Evolutionary conservation across 2,329 filamentous ascomycete species (phyloP), one percentile per base, ranked within the genome.

Genomic region (Sphaceloma murrayae): DNA sequence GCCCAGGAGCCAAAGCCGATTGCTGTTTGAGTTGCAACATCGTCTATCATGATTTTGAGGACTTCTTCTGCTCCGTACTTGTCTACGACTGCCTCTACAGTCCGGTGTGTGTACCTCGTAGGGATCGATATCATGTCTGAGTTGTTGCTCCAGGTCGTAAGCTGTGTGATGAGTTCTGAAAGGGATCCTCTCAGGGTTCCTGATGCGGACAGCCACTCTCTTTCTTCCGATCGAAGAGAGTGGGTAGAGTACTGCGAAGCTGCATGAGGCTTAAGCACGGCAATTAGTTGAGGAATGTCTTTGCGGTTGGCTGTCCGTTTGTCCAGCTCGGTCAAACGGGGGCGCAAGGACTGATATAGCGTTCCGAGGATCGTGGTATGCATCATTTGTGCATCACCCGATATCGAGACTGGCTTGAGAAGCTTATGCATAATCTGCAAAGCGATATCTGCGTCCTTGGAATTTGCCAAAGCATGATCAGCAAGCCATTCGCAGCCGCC

Each of bases 341-440:
- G 73, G 53, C 83, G 79, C 2, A 88, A 63, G 0, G 78, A 77
- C 47, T 76, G 78, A 1, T 82, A 80, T 1, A 85, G 72, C 29
- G 85, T 79, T 26, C 77, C 81, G 26, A 87, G 69, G 10, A 88
- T 80, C 0, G 80, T 77, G 3, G 73, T 70, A 43, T 87, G 74
- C 77, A 85, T 84, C 3, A 73, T 69, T 43, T 73, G 74, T 8
- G 83, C 82, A 56, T 89, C 84, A 24, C 74, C 74, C 0, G 82
- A 83, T 34, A 81, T 80, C 5, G 80, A 78, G 21, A 73, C 75
- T 0, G 81, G 82, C 11, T 75, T 69, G n/a, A 88, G 67, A 11
- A 89, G 73, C 38, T 85, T 72, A 47, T 84, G 77, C 6, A 91
- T 66, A 17, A 88, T 77, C 51, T 80, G 78, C 48, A 89, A 70